Base-by-base conservation (phyloP, 2,329 filamentous ascomycete genomes). In the Didymosphaeria variabile region DNA sequence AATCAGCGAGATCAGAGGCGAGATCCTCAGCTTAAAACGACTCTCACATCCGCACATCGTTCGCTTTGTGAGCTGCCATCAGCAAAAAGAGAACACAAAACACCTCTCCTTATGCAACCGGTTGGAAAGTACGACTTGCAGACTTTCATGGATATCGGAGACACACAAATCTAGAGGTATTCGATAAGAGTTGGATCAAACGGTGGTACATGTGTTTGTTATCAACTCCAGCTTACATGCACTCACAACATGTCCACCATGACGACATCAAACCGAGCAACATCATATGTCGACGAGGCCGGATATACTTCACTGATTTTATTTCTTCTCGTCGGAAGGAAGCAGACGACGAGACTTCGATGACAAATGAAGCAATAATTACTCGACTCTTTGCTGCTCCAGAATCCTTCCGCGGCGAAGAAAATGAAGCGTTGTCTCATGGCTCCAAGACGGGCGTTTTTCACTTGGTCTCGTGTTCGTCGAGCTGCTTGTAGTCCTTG, bases 261-360 rank as follows among this genome's bases (percentile, higher is more conserved):
- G 21, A 68, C 26, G 67, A 68, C 36, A 70, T 70, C 50, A 70
- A 70, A 46, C 68, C 68, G 6, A 40, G 8, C 1, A 70, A 70
- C 54, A 64, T 70, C 45, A 63, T 70, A 3, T 60, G 62, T 40
- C 23, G 49, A 15, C 53, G 52, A n/a, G 45, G 29, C 1, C 32
- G 47, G 6, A 57, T 70, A 6, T 68, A 51, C 29, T 67, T 67
- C 46, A 67, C 65, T 1, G 68, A 69, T 44, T 69, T 69, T 46
- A 59, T 65, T 55, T 68, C 64, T 0, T 66, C 65, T 6, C 6
- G 60, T 1, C 40, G 29, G 1, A 57, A 66, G 29, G 57, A 58
- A 12, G 3, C 44, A 1, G 29, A 29, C 15, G 57, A 56, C 4
- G 34, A 63, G 9, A 56, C 51, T 26, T 32, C 54, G 46, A 23